phyloP scores from a whole-genome alignment of 2,329 filamentous ascomycete species.

The Raffaelea albimanens region DNA sequence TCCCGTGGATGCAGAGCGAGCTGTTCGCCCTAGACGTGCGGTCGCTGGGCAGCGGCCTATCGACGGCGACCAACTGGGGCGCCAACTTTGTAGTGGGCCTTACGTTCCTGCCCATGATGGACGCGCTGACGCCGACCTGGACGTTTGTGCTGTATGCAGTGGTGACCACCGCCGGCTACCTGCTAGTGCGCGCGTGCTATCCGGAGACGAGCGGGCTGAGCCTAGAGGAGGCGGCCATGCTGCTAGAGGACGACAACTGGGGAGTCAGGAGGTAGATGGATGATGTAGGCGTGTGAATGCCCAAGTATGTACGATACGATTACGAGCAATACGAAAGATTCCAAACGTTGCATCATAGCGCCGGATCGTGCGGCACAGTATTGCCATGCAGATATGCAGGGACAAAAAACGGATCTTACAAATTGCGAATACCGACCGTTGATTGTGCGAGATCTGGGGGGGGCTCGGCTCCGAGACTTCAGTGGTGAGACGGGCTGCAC shows the following conservation, averaged over 20 bases:
- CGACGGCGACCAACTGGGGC: conserved; percentile 78
- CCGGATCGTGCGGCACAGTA: too few species aligned
- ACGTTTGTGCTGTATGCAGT: conserved; percentile 75
- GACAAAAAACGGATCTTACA: too few species aligned
- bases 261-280: conserved; percentile 44
- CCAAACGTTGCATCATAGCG: too few species aligned
- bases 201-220: conserved; percentile 78
- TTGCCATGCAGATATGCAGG: too few species aligned
- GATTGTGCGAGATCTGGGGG: too few species aligned
- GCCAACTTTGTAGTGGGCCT: conserved; percentile 79
- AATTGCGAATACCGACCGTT: too few species aligned
- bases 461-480: too few species aligned
- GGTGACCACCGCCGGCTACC: conserved; percentile 61
- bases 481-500: too few species aligned
- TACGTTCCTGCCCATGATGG: conserved; percentile 84
- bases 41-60: conserved; percentile 60
- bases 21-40: conserved; percentile 73
- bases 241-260: conserved; percentile 67
- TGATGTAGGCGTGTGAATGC: too few species aligned
- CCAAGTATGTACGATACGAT: too few species aligned
- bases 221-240: conserved; percentile 66
- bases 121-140: conserved; percentile 58
- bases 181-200: conserved; percentile 63
- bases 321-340: too few species aligned
- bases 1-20: conserved; percentile 95